Conservation (phyloP, 257 asterid species). For the Asclepias syriaca region DNA sequence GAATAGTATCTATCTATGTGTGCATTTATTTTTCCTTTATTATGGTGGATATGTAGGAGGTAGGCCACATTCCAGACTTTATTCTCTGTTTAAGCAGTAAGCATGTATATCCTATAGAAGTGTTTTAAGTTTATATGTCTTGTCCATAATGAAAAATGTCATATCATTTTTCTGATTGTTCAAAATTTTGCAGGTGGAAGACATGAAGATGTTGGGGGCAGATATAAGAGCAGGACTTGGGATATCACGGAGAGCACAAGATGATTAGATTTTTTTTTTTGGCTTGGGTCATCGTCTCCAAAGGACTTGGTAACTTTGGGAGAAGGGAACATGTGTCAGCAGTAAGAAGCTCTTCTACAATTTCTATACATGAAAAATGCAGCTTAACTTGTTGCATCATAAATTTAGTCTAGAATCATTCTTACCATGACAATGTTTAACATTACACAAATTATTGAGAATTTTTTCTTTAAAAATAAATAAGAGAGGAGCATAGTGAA, state of each 20-base stretch:
- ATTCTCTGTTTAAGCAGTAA: not conserved
- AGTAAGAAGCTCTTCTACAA: too few species aligned
- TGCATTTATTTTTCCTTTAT: not conserved
- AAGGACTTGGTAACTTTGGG: not conserved
- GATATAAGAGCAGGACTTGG: slow-evolving; percentile 55
- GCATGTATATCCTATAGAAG: too few species aligned
- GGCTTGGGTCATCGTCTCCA: not conserved
- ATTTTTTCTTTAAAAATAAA: too few species aligned
- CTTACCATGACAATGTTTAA: too few species aligned
- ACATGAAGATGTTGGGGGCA: slow-evolving; percentile 55
- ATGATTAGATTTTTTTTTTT: slow-evolving; percentile 17
- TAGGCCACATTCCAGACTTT: not conserved
- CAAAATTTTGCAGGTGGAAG: slow-evolving; percentile 46
- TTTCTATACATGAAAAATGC: too few species aligned
- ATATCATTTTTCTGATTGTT: not conserved
- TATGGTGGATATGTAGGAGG: not conserved
- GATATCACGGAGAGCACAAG: slow-evolving; percentile 33
- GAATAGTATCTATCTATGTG: not conserved
- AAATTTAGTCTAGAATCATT: not conserved
- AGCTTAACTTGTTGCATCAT: not conserved
- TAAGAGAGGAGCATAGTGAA: too few species aligned
- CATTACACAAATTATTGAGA: too few species aligned
- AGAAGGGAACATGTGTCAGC: not conserved
- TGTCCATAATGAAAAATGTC: not conserved
- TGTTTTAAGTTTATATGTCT: too few species aligned